Conservation (phyloP, 805 yeast genomes). For the Candida arabinofermentans region DNA sequence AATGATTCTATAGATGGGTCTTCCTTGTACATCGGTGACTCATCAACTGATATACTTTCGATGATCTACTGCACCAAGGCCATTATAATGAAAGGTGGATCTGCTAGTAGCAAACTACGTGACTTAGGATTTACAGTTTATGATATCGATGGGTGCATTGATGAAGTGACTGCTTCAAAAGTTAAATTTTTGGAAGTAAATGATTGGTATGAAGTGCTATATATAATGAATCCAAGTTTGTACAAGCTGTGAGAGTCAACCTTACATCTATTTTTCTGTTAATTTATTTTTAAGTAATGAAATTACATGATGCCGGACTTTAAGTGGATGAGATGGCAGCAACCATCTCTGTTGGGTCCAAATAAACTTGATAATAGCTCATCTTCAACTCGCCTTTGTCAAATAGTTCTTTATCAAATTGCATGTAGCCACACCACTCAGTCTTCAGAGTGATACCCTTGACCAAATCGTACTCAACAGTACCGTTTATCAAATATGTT, state of each 20-base stretch:
- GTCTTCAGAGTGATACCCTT: conserved; percentile 11
- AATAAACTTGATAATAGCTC: conserved; percentile 14
- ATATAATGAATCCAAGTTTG: conserved; percentile 7
- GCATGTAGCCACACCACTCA: conserved; percentile 11
- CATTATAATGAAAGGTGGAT: conserved; percentile 40
- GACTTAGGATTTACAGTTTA: conserved; percentile 22
- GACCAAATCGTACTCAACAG: conserved; percentile 11
- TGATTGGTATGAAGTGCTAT: conserved; percentile 17
- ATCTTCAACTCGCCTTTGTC: conserved; percentile 5
- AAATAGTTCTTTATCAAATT: conserved; percentile 3
- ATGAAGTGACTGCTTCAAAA: not conserved
- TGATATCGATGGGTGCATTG: conserved; percentile 13
- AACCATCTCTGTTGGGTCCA: conserved; percentile 11
- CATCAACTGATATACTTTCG: conserved; percentile 54
- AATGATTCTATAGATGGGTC: conserved; percentile 13
- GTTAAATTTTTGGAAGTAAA: conserved; percentile 16
- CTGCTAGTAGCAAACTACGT: conserved; percentile 26
- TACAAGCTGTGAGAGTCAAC: conserved; percentile 5
- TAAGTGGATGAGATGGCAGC: conserved; percentile 4
- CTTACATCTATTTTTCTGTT: too few relatives aligned
- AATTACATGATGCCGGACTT: too few relatives aligned
- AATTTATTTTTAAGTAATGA: too few relatives aligned
- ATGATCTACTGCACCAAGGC: conserved; percentile 46
- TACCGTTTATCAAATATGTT: conserved; percentile 11
- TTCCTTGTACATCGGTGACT: conserved; percentile 56